Percentiles rank a stretch among this genome's conserved stretches.
Conservation (phyloP, 768 basidiomycete genomes). For the Podaxis mareebaensis region DNA sequence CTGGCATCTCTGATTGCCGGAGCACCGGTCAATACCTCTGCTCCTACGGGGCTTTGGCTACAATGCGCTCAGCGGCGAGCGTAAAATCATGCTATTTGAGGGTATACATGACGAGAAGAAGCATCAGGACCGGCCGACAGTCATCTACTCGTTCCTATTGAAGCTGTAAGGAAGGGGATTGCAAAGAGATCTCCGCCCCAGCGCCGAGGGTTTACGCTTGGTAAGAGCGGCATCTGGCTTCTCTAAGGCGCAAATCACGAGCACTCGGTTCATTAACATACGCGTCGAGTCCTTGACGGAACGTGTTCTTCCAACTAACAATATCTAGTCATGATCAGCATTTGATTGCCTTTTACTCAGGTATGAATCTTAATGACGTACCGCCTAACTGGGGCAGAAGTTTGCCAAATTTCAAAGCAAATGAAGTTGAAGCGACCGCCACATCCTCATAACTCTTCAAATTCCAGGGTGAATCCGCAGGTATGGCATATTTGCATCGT, state of each 20-base stretch:
- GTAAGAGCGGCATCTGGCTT: background rate
- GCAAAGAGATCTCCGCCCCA: background rate
- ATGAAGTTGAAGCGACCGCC: slow-evolving; percentile 37
- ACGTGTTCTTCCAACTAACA: background rate
- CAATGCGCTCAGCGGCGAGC: background rate
- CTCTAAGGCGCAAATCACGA: background rate
- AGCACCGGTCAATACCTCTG: slow-evolving; percentile 3
- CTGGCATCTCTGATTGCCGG: slow-evolving; percentile 5
- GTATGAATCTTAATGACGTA: background rate
- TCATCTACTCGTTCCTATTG: background rate
- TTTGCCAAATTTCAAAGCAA: background rate
- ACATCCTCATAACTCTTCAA: slow-evolving; percentile 57
- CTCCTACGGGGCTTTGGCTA: background rate
- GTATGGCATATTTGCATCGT: slow-evolving; percentile 78
- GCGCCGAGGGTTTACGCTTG: background rate
- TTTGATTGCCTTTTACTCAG: background rate
- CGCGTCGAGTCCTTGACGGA: background rate
- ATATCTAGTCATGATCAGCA: background rate
- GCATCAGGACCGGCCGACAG: no score
- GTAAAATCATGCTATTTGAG: background rate
- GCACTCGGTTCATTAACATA: background rate
- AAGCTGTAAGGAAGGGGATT: background rate
- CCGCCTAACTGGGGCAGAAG: background rate
- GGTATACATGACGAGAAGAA: background rate
- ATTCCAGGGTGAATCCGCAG: slow-evolving; percentile 90